Evolutionary conservation across 1,139 yeast genomes (phyloP), one percentile per base, ranked within the genome.

Genomic region (Taphrina flavorubra): DNA sequence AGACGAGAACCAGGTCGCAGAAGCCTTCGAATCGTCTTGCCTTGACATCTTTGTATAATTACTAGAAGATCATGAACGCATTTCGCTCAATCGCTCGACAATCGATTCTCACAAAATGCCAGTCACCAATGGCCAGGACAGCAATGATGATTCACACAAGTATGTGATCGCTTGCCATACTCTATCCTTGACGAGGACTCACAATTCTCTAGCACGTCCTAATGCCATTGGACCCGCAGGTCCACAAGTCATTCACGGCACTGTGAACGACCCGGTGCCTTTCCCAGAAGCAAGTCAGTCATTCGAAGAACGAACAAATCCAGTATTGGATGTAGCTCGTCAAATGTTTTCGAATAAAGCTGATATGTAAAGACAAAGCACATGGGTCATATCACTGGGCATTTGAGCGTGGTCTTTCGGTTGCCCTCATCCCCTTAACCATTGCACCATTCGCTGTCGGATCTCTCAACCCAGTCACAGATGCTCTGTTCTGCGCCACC

Each of bases 301-400:
- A 11, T 7, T 18, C 36, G 14, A 16, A n/a, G 7, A 14, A 53
- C 47, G 47, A 44, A n/a, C 18, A 13, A 3, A 44, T 44, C 47
- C n/a, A 13, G n/a, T 14, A 7, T 13, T 7, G n/a, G 47, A 14
- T 44, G 47, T 44, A 16, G 47, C 47, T 13, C n/a, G 47, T 44
- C 47, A n/a, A 13, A 16, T 44, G 18, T 44, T n/a, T 16, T n/a
- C n/a, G 47, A n/a, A n/a, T 16, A 7, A 4, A 7, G 7, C 34
- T 49, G 37, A 49, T 16, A 20, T 13, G 34, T 16, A 2, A 18
- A 63, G 67, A 63, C 63, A 65, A 58, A 74, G 78, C 83, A 73
- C 92, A 90, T 75, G 97, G 97, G 40, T 87, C 96, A 4, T 87
- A 85, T 77, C 97, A 92, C 81, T 92, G 97, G 97, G 81, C 91